Percentiles rank a stretch among this genome's conserved stretches.
Conservation (phyloP, 2,329 filamentous ascomycete species). For the Colletotrichum falcatum region DNA sequence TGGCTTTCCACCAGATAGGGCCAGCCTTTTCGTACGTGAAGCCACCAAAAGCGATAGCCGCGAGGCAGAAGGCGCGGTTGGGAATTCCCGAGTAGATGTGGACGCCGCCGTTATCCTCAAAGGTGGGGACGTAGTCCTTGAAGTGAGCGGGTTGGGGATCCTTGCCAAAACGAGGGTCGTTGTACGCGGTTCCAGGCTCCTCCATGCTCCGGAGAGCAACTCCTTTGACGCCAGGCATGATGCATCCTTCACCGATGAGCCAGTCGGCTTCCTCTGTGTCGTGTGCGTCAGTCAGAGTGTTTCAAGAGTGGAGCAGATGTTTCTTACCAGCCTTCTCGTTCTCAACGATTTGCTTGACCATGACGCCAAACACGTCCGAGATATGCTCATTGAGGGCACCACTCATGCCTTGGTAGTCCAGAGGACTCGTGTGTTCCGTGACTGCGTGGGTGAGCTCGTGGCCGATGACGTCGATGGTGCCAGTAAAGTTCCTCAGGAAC, state of each 20-base stretch:
- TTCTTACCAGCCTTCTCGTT: conserved; percentile 54
- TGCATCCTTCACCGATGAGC: conserved; percentile 66
- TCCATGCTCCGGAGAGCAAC: conserved; percentile 67
- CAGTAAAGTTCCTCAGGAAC: conserved; percentile 64
- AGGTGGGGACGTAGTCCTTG: conserved; percentile 54
- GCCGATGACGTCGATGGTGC: conserved; percentile 66
- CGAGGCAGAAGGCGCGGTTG: conserved; percentile 68
- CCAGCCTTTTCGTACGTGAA: conserved; percentile 67
- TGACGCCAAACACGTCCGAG: conserved; percentile 68
- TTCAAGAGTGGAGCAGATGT: no score
- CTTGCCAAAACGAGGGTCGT: conserved; percentile 65
- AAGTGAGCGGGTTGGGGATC: conserved; percentile 65
- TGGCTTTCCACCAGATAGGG: conserved; percentile 64
- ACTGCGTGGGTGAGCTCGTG: conserved; percentile 69
- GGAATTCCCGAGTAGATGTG: conserved; percentile 69
- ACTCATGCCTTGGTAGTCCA: conserved; percentile 63
- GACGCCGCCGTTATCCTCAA: conserved; percentile 64
- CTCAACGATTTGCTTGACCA: conserved; percentile 66
- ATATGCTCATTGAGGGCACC: conserved; percentile 69
- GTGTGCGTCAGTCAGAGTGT: no score
- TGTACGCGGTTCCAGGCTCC: conserved; percentile 63
- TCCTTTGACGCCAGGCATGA: conserved; percentile 63
- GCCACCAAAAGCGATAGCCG: conserved; percentile 60
- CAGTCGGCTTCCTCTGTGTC: conserved; percentile 63
- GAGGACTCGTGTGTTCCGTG: conserved; percentile 61